Evolutionary conservation across 2,329 filamentous ascomycete species (phyloP), one percentile per base, ranked within the genome.

Genomic region (Fusarium piperis): DNA sequence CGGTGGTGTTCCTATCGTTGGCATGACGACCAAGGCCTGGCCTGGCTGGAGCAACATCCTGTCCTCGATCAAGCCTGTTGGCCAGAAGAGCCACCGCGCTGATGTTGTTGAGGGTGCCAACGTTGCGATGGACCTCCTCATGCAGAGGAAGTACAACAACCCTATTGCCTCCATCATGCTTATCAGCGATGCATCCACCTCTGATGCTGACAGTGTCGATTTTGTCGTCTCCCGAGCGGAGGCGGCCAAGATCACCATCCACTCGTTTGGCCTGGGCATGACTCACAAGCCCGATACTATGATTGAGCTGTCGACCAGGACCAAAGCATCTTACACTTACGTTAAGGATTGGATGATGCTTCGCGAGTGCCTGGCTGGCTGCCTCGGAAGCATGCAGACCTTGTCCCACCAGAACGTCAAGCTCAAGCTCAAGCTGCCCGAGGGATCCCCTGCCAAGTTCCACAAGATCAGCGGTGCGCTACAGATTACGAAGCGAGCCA

Each of bases 291-390:
- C 96, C 6, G 96, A 99, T 79, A 98, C 95, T 1, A 97, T 99
- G 94, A 97, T 99, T 70, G 95, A 98, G 82, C 85, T 99, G 13
- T 98, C 96, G 1, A 96, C 93, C 8, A 89, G 94, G 67, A 99
- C 96, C 4, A 99, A 98, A 83, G 96, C 95, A 6, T 97, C 94
- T 1, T 99, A 98, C 79, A 97, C 94, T 2, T 99, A 98, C 77
- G 95, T 99, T 74, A 99, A 98, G 83, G 96, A 99, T 81, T 99
- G 96, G 96, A 98, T 98, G 95, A 99, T 98, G 95, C 88, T 99
- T 36, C 92, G 96, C 30, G 96, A 99, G 81, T 98, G 96, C 80
- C 88, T 98, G 48, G 96, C 95, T 26, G 96, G 96, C 46, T 98
- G 95, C 77, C 85, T 99, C 30, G 96, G 96, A 52, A 91, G 94